Evolutionary conservation across 192 early-diverging fungal genomes (phyloP).

Genomic region (Helicostylum pulchrum): DNA sequence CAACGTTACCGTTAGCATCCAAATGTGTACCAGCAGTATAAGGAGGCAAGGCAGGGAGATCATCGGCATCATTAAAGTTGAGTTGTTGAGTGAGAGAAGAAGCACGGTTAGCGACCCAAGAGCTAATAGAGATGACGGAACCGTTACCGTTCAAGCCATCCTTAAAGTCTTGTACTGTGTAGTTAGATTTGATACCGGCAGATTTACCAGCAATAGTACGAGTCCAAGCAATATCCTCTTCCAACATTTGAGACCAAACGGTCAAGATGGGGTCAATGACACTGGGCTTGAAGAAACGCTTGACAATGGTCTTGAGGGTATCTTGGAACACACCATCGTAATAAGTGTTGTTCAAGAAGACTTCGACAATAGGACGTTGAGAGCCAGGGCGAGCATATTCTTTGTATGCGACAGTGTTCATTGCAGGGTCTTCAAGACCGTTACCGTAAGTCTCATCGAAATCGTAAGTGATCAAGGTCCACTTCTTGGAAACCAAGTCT

Average conservation of each 20-base stretch:
- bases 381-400: slow-evolving; percentile 32
- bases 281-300: slow-evolving; percentile 41
- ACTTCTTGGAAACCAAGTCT: slow-evolving; percentile 35
- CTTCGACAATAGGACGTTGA: slow-evolving; percentile 32
- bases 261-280: slow-evolving; percentile 34
- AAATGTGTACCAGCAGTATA: slow-evolving; percentile 21
- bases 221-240: slow-evolving; percentile 43
- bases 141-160: slow-evolving; percentile 16
- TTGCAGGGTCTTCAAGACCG: slow-evolving; percentile 16
- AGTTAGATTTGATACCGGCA: slow-evolving; percentile 13
- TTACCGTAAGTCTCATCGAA: slow-evolving; percentile 45
- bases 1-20: slow-evolving; percentile 17
- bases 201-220: slow-evolving; percentile 26
- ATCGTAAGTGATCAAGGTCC: slow-evolving; percentile 41
- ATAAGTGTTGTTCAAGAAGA: slow-evolving; percentile 25
- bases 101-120: slow-evolving; percentile 20
- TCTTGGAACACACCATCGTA: slow-evolving; percentile 38
- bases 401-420: slow-evolving; percentile 30
- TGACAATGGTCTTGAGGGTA: slow-evolving; percentile 39
- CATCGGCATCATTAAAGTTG: slow-evolving; percentile 30
- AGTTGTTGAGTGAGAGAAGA: slow-evolving; percentile 21
- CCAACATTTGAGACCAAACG: slow-evolving; percentile 37
- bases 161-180: slow-evolving; percentile 13
- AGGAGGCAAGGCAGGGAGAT: slow-evolving; percentile 29
- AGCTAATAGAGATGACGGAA: slow-evolving; percentile 1